phyloP scores from a whole-genome alignment of 164 flowering plant species.

The Kalanchoe fedtschenkoi region DNA sequence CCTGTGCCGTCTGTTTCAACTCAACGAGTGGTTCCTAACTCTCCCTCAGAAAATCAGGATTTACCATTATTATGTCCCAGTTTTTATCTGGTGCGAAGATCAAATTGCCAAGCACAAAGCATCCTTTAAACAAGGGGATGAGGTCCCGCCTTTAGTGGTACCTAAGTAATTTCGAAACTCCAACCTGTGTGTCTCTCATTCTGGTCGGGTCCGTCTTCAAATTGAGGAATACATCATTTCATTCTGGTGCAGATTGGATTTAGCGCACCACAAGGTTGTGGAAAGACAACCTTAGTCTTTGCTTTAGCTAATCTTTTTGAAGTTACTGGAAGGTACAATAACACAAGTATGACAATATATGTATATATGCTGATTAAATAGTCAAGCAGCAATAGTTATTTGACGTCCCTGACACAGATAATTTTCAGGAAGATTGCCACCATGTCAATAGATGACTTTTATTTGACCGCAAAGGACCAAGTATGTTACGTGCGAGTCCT shows the following conservation, averaged over 20 bases:
- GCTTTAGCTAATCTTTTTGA: slow-evolving; percentile 73
- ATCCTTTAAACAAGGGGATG: slow-evolving; percentile 57
- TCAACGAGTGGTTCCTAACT: slow-evolving; percentile 52
- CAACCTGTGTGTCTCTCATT: not conserved
- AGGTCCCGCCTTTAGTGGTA: slow-evolving; percentile 91
- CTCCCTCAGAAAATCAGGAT: slow-evolving; percentile 65
- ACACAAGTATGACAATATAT: no score
- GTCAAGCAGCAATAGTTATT: not conserved
- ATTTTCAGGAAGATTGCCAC: slow-evolving; percentile 74
- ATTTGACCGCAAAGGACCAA: slow-evolving; percentile 85
- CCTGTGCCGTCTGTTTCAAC: slow-evolving; percentile 53
- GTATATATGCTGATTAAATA: no score
- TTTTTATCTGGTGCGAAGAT: slow-evolving; percentile 88
- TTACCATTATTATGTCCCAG: slow-evolving; percentile 89
- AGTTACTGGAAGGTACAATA: slow-evolving; percentile 50
- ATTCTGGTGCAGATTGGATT: slow-evolving; percentile 71
- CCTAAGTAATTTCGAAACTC: not conserved
- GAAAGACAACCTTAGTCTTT: slow-evolving; percentile 93
- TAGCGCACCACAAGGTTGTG: slow-evolving; percentile 99
- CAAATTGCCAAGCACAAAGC: slow-evolving; percentile 64
- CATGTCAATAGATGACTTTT: slow-evolving; percentile 91
- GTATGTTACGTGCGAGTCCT: slow-evolving; percentile 23
- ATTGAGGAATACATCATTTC: slow-evolving; percentile 7
- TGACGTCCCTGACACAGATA: slow-evolving; percentile 8
- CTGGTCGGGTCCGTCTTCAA: not conserved